Conservation (phyloP, 2,329 filamentous ascomycete genomes). For the Rutstroemia sp. region DNA sequence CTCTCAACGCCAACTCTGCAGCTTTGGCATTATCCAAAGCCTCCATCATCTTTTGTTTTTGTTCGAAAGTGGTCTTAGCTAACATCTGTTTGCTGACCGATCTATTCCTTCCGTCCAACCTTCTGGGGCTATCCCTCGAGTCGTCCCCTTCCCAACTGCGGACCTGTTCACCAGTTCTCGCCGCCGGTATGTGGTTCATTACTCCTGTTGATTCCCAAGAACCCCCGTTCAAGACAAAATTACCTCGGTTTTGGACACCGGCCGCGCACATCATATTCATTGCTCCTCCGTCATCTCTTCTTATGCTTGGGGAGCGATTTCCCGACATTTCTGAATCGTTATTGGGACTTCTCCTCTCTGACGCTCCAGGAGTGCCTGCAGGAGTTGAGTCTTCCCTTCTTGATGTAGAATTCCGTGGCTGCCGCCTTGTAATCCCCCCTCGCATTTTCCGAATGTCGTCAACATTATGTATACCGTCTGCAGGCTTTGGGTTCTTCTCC, state of each 20-base stretch:
- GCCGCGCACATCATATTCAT: slow-evolving; percentile 31
- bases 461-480: slow-evolving; percentile 84
- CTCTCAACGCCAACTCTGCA: slow-evolving; percentile 75
- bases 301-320: slow-evolving; percentile 27
- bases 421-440: slow-evolving; percentile 77
- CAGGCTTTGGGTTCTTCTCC: slow-evolving; percentile 80
- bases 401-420: slow-evolving; percentile 58
- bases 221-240: slow-evolving; percentile 34
- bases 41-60: slow-evolving; percentile 56
- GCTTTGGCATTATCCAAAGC: slow-evolving; percentile 74
- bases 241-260: slow-evolving; percentile 13
- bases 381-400: slow-evolving; percentile 53
- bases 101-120: slow-evolving; percentile 29
- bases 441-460: slow-evolving; percentile 80
- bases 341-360: slow-evolving; percentile 28
- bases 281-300: slow-evolving; percentile 29
- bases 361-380: slow-evolving; percentile 40
- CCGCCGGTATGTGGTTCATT: slow-evolving; percentile 62
- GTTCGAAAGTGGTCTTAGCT: slow-evolving; percentile 50
- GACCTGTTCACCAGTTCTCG: slow-evolving; percentile 38
- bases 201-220: slow-evolving; percentile 73
- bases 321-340: slow-evolving; percentile 28
- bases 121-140: slow-evolving; percentile 26
- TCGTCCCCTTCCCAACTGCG: slow-evolving; percentile 31
- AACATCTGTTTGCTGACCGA: slow-evolving; percentile 43